Conservation (phyloP, 495 filamentous ascomycete species). For the Xylaria intraflava region DNA sequence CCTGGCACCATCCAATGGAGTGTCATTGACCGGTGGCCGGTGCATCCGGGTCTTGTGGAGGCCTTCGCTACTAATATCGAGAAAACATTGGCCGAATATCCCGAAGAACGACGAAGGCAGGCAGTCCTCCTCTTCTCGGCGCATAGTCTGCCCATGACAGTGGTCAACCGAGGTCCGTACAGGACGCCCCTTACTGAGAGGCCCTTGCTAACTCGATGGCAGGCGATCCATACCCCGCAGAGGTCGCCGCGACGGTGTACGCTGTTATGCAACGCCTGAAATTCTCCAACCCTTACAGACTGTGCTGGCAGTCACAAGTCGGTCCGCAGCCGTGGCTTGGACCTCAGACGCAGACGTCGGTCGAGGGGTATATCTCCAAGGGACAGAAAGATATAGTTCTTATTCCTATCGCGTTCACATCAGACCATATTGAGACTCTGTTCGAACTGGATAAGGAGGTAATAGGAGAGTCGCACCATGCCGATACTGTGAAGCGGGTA, state of each 20-base stretch:
- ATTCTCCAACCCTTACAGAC: conserved; percentile 79
- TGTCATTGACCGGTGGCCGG: conserved; percentile 96
- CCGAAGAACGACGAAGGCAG: conserved; percentile 63
- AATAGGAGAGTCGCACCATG: conserved; percentile 78
- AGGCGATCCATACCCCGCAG: conserved; percentile 94
- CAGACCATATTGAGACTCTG: conserved; percentile 96
- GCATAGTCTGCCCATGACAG: conserved; percentile 93
- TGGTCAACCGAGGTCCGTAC: conserved; percentile 75
- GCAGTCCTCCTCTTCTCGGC: conserved; percentile 91
- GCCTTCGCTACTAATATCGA: conserved; percentile 90
- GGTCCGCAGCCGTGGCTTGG: conserved; percentile 94
- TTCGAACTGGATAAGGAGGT: conserved; percentile 95
- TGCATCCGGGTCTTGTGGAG: conserved; percentile 81
- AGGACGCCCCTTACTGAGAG: neutral
- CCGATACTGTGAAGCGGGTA: conserved; percentile 74
- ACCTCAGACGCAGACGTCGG: conserved; percentile 83
- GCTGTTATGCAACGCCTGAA: conserved; percentile 89
- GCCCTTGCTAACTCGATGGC: conserved; percentile 16
- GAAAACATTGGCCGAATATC: conserved; percentile 72
- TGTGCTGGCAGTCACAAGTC: conserved; percentile 98
- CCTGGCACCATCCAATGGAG: conserved; percentile 82
- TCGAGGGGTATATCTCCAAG: conserved; percentile 81
- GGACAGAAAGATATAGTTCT: conserved; percentile 86
- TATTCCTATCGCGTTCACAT: conserved; percentile 96
- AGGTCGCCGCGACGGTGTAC: conserved; percentile 95